Evolutionary conservation across 2,329 filamentous ascomycete genomes (phyloP), one percentile per base, ranked within the genome.

Genomic region (Alternaria angustiovoidea): DNA sequence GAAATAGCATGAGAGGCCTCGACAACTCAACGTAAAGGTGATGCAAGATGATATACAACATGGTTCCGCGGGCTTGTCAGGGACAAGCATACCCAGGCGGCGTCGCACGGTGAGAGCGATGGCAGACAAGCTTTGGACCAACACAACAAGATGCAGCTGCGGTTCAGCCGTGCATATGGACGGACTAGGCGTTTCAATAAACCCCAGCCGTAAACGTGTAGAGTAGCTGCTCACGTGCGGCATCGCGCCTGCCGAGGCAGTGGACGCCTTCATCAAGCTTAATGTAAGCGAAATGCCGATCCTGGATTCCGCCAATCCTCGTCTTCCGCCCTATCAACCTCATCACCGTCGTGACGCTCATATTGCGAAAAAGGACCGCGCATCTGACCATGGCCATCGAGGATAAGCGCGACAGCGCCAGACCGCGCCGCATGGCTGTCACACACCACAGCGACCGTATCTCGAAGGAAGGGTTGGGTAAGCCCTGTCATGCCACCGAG

Each of bases 241-340:
- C 24, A 14, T 9, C 28, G 36, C 20, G 20, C 34, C 28, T 54
- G 51, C 44, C 57, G 44, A 32, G 32, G 38, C 36, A 16, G 51
- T 38, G 36, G 41, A 54, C 26, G 39, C 32, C 49, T 54, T 47
- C 42, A 36, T 51, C 32, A 51, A 52, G 53, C 53, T 57, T 57
- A 51, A 57, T 57, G 46, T 61, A 61, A 44, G 34, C 48, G 59
- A 49, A 7, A 44, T 32, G 57, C 16, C 47, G 24, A 58, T 46
- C 49, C 26, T 20, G 20, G 18, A 22, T 20, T 46, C 48, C 43
- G 54, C 59, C 59, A 61, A 54, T 61, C 54, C 59, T 44, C 54
- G 34, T n/a, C 43, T 20, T 30, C 47, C 48, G 34, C 38, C 52
- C 44, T 59, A 54, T 61, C 59, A 59, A 32, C 34, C 32, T 22